Percentiles rank a stretch among this genome's conserved stretches.
Conservation (phyloP, 2,329 filamentous ascomycete genomes). For the Penicillium italicum region DNA sequence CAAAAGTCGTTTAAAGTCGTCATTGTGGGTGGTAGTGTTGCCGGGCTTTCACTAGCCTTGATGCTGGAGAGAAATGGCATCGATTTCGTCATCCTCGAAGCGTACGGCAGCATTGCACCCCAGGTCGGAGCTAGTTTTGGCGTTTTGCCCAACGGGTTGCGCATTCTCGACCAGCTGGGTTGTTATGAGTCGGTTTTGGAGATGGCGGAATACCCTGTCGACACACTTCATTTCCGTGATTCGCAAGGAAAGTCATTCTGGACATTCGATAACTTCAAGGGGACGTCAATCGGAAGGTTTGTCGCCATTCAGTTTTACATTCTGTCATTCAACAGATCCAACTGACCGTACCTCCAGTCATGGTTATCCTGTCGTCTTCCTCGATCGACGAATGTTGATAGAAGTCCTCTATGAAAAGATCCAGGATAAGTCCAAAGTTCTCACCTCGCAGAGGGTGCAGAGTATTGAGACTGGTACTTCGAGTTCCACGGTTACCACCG, state of each 20-base stretch:
- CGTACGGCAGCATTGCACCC: constrained; percentile 41
- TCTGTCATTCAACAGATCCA: background rate
- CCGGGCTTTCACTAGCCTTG: constrained; percentile 46
- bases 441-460: constrained; percentile 15
- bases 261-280: constrained; percentile 1
- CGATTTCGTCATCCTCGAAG: constrained; percentile 48
- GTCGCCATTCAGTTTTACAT: background rate
- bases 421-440: constrained; percentile 19
- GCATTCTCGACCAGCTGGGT: constrained; percentile 52
- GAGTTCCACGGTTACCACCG: constrained; percentile 10
- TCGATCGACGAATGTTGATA: constrained; percentile 26
- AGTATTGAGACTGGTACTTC: constrained; percentile 2
- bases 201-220: constrained; percentile 8
- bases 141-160: constrained; percentile 42
- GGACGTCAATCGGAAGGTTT: background rate
- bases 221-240: constrained; percentile 9
- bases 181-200: constrained; percentile 27
- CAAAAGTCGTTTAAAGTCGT: constrained; percentile 32
- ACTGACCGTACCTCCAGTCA: constrained; percentile 9
- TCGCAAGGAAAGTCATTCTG: constrained; percentile 2
- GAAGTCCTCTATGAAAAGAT: constrained; percentile 25
- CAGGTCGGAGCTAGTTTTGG: constrained; percentile 49
- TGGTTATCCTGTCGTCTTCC: constrained; percentile 22
- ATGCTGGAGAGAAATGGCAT: constrained; percentile 46
- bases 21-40: constrained; percentile 49